These are phyloP conservation scores for Barbarea vulgaris DNA, from an alignment of 345 rosid genomes.

Conservation along the genomic window DNA sequence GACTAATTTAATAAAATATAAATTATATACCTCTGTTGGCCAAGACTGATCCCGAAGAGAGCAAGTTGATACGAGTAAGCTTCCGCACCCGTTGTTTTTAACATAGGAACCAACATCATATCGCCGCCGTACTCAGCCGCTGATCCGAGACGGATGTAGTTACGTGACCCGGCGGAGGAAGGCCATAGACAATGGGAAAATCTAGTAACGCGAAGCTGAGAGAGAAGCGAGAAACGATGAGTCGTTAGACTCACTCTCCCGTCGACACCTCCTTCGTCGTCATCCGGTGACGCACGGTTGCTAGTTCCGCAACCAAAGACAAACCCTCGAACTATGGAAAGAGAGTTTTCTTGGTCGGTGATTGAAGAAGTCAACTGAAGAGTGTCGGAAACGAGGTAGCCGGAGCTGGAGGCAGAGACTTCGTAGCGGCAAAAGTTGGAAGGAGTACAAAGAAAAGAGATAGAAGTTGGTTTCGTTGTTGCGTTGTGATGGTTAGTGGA, in stretches of 20 bases:
- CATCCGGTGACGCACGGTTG: slow-evolving; percentile 15
- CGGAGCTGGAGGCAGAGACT: slow-evolving; percentile 21
- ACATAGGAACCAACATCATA: slow-evolving; percentile 34
- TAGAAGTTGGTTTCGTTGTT: slow-evolving; percentile 12
- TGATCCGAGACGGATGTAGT: slow-evolving; percentile 41
- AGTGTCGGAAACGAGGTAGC: slow-evolving; percentile 43
- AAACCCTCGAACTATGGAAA: slow-evolving; percentile 33
- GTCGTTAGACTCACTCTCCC: slow-evolving; percentile 42
- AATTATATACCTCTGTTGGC: slow-evolving; percentile 12
- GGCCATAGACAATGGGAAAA: slow-evolving; percentile 43
- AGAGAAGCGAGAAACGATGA: slow-evolving; percentile 36
- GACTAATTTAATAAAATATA: neutral
- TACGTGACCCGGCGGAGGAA: slow-evolving; percentile 32
- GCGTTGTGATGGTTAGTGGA: slow-evolving; percentile 1
- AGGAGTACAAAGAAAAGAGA: slow-evolving; percentile 35
- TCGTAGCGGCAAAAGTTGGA: slow-evolving; percentile 36
- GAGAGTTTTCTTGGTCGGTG: slow-evolving; percentile 42
- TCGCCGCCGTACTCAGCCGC: slow-evolving; percentile 26
- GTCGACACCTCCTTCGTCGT: slow-evolving; percentile 23
- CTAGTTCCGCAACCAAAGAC: slow-evolving; percentile 42
- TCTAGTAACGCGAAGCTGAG: slow-evolving; percentile 34
- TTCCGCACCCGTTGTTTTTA: slow-evolving; percentile 16
- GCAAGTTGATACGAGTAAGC: slow-evolving; percentile 36
- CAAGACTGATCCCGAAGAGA: slow-evolving; percentile 32
- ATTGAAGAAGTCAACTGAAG: slow-evolving; percentile 38